Evolutionary conservation across 805 yeast species (phyloP), one percentile per base, ranked within the genome.

Genomic region (Tetrapisispora pingtungensis): DNA sequence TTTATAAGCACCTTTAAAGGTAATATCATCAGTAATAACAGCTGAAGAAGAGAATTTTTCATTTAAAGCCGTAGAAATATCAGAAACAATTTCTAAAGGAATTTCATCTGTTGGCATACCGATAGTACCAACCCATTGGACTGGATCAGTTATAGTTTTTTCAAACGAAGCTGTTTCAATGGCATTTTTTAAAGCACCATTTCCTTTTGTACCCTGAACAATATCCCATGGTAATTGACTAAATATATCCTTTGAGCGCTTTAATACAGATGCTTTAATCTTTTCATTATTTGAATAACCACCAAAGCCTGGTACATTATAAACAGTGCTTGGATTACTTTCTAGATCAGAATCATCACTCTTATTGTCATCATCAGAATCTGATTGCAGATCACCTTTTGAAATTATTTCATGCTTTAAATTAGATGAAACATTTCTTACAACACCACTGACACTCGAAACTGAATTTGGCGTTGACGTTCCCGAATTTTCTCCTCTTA

Each of bases 51-150:
- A 57, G 58, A 76, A 81, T 3, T 78, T 74, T 1, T 61, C 56
- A 24, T 48, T 49, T 43, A 85, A 63, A 33, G 67, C 69, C 0
- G 54, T 50, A 1, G 77, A 62, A 35, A 93, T 86, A 17, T 72
- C 73, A 1, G 58, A 49, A 48, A 75, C 77, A 3, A 82, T 78
- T 0, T 63, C 57, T 0, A 66, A 65, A 4, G 93, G 83, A 17
- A 93, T 73, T 26, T 73, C 78, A 63, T 93, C 97, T 17, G 90
- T 82, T 17, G 97, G 95, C 73, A 88, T 83, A 24, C 96, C 94
- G 30, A 84, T 65, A 0, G 95, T 80, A n/a, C 98, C 98, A 1
- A 90, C 75, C 95, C 96, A 90, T 46, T 66, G 69, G 40, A 68
- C 70, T 5, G 65, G 57, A 37, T 69, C 62, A 26, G 52, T 47